Base-by-base conservation (phyloP, 1,284 basidiomycete genomes). In the Sanghuangporus sanghuang region DNA sequence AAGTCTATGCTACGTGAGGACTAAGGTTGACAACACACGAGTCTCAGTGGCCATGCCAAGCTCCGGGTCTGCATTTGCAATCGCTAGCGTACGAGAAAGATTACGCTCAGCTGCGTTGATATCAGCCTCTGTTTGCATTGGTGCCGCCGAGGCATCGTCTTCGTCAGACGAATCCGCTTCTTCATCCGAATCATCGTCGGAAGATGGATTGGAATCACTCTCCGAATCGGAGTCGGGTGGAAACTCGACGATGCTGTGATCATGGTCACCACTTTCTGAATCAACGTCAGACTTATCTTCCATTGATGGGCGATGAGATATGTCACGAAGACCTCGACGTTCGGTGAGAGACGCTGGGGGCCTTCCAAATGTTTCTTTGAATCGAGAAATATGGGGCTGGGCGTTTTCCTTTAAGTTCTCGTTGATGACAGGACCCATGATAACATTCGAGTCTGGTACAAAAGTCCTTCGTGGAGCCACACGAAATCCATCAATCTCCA, bases 31-130 rank as follows among this genome's bases (percentile, higher is more conserved):
- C 23, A 7, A 73, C 79, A 57, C 70, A 87, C 88, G 76, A 68
- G 90, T 78, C 70, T 91, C 89, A 44, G 77, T 77, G 11, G 81
- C 76, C 69, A 90, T 78, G 3, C 85, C 84, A 2, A 80, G 81
- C 40, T 82, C 78, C 12, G 81, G 83, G 64, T 87, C 85, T 8
- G 80, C 78, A 54, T 78, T 78, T 5, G 79, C 79, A 53, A 73
- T 76, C 16, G 84, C 84, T n/a, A 90, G 81, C 0, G 81, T 83
- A 55, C 83, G 82, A 1, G 86, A 83, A 11, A 90, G 74, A 36
- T 85, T 75, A 6, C 86, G 80, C 64, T 89, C 86, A 3, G 84
- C 84, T 6, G 74, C 74, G 38, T 81, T 16, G 6, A 65, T 7
- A 16, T 58, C 61, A 6, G 55, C 56, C 32, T 65, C 64, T 16